Evolutionary conservation across 306 rosid genomes (phyloP), one percentile per base, ranked within the genome.

Genomic region (Senna tora): DNA sequence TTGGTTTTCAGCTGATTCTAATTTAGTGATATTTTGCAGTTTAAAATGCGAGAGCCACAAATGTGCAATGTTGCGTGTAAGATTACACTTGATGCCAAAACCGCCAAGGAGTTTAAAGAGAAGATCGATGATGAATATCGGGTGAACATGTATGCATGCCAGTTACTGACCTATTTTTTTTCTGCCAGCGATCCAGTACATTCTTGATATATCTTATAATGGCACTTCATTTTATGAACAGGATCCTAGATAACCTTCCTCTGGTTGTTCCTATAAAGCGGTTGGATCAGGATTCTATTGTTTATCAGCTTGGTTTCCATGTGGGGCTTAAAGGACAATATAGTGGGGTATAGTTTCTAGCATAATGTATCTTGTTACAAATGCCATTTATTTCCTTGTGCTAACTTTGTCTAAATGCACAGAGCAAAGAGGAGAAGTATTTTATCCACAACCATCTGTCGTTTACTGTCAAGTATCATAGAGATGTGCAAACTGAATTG

Each of bases 171-270:
- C 36, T 11, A 21, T 33, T 49, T 14, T 61, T 39, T 10, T 10
- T 20, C 9, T 47, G 57, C 43, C 45, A 11, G 9, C 63, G 38
- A 42, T 62, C 9, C 45, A 19, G 33, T 34, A 8, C 50, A 50
- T 39, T 72, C 25, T 68, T 47, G 49, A 34, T 19, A 43, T 69
- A 65, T 74, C 72, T 62, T 56, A 47, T 64, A 8, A 65, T 72
- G 56, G 39, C 53, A 59, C 52, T 65, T 1, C 39, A 47, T 53
- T 77, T 68, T 55, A 47, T 46, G 15, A 73, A 38, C 85, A 94
- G 99, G 97, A 89, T 94, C 86, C 91, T 94, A 39, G 99, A 94
- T 79, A 94, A 94, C 79, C 92, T 94, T 75, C 99, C 99, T 58
- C 79, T 91, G 77, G 99, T 94, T 65, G 85, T 94, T 76, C 90